A percentile compares a stretch with the other conserved stretches of the same genome.
Conservation (phyloP, 805 yeast genomes). For the Candida dendrica region DNA sequence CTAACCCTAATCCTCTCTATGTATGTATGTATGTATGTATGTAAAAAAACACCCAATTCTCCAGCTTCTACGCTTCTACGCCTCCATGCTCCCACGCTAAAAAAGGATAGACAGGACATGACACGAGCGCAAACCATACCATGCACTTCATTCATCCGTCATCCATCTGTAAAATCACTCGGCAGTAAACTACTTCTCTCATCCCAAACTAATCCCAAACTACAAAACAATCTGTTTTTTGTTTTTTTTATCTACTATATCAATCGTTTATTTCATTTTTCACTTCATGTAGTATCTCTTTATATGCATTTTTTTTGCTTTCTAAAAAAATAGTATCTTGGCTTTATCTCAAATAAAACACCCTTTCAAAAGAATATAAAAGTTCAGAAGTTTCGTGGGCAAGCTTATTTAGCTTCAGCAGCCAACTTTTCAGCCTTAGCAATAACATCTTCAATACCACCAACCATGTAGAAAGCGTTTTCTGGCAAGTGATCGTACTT, state of each 20-base stretch:
- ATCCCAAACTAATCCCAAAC: no score
- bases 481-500: conserved; percentile 99
- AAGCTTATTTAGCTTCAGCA: conserved; percentile 67
- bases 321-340: background rate
- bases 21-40: no score
- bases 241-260: background rate
- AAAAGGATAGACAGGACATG: no score
- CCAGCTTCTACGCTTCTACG: no score
- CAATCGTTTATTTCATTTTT: conserved; percentile 1
- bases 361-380: background rate
- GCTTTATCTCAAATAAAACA: background rate
- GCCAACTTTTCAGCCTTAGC: conserved; percentile 99
- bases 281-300: background rate
- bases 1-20: no score
- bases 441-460: conserved; percentile 97
- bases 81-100: no score
- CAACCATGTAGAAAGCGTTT: conserved; percentile 99
- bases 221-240: no score
- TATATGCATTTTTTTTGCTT: conserved; percentile 1
- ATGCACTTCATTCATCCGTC: no score
- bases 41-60: no score
- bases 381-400: conserved; percentile 2
- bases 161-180: no score
- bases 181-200: no score
- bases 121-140: no score